Percentiles rank a stretch among this genome's conserved stretches.
Conservation (phyloP, 2,329 filamentous ascomycete species). For the Bisporella sp. region DNA sequence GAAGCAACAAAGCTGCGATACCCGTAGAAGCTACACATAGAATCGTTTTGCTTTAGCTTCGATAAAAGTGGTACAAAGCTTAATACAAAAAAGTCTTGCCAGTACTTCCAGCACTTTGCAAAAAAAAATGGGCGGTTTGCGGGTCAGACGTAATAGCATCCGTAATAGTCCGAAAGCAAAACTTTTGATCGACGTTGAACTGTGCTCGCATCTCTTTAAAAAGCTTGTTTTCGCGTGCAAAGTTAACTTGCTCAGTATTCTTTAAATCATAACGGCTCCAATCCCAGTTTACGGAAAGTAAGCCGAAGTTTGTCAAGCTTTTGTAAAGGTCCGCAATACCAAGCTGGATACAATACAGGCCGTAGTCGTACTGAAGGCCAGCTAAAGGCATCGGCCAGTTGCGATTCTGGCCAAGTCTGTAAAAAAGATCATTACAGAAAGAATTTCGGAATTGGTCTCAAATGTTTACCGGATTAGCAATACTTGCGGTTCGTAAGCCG, state of each 20-base stretch:
- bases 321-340: too few relatives aligned
- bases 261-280: too few relatives aligned
- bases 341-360: background rate
- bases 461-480: background rate
- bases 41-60: background rate
- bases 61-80: conserved; percentile 1
- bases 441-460: background rate
- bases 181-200: too few relatives aligned
- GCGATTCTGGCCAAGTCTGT: background rate
- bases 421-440: background rate
- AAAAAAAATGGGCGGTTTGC: conserved; percentile 4
- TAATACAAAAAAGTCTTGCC: conserved; percentile 6
- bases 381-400: background rate
- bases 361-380: background rate
- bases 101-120: conserved; percentile 1
- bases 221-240: too few relatives aligned
- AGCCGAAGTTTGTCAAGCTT: background rate
- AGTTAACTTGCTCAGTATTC: too few relatives aligned
- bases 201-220: too few relatives aligned
- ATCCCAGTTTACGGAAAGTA: background rate
- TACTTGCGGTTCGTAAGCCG: background rate
- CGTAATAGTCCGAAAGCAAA: background rate
- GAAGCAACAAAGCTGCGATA: conserved; percentile 1
- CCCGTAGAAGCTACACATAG: conserved; percentile 2
- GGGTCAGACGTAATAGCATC: background rate